Conservation (phyloP, 768 basidiomycete species). For the Amanita pallidorosea region DNA sequence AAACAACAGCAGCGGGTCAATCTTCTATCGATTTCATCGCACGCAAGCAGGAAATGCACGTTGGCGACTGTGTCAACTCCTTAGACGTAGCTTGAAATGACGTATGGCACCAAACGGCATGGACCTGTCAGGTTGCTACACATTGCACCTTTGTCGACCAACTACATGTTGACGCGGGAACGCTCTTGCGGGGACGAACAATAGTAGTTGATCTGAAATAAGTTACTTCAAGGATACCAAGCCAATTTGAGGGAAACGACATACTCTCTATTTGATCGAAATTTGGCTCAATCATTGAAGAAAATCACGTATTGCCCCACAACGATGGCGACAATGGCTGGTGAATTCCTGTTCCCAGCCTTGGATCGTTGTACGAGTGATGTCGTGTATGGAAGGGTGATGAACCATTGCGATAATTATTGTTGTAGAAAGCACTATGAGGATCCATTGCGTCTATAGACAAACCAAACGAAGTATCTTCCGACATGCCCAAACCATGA, state of each 20-base stretch:
- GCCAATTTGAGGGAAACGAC: not conserved
- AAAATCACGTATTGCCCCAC: conserved; percentile 6
- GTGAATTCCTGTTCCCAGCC: not conserved
- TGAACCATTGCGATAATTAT: not conserved
- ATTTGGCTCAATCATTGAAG: not conserved
- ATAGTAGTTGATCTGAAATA: not conserved
- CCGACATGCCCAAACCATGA: not conserved
- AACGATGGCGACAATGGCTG: conserved; percentile 1
- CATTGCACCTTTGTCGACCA: not conserved
- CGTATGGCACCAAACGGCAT: not conserved
- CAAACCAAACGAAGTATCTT: not conserved
- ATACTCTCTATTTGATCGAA: not conserved
- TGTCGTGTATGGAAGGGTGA: conserved; percentile 2
- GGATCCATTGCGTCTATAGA: not conserved
- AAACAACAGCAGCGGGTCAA: not conserved
- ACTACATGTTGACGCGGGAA: not conserved
- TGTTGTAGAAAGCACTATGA: not conserved
- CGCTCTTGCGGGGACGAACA: not conserved
- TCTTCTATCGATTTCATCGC: not conserved
- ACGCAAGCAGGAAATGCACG: not conserved
- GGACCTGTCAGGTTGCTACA: not conserved
- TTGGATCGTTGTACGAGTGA: conserved; percentile 3
- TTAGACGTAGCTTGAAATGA: not conserved
- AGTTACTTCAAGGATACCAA: not conserved
- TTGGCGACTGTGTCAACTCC: not conserved